These are phyloP conservation scores for Gloeophyllum trabeum DNA, from an alignment of 768 basidiomycete species.

Conservation along the genomic window DNA sequence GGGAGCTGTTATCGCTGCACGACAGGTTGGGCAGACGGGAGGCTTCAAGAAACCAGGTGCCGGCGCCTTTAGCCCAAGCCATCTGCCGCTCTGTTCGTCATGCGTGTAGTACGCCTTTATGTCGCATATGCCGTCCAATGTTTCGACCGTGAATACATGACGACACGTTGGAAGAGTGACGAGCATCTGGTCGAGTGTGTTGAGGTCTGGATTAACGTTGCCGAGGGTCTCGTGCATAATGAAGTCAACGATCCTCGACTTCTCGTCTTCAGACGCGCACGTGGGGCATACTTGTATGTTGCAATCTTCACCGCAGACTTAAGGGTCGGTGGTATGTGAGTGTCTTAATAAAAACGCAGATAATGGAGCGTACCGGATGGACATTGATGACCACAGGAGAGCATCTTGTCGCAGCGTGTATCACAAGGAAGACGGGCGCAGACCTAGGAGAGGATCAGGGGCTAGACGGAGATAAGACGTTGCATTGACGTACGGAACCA, in stretches of 20 bases:
- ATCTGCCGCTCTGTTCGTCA: constrained; percentile 22
- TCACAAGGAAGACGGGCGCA: constrained; percentile 61
- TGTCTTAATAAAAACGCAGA: constrained; percentile 1
- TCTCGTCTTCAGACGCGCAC: constrained; percentile 30
- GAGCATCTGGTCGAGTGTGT: constrained; percentile 33
- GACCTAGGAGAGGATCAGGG: constrained; percentile 24
- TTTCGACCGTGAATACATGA: constrained; percentile 63
- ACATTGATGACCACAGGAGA: constrained; percentile 54
- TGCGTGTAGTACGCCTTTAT: constrained; percentile 39
- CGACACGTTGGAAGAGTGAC: constrained; percentile 52
- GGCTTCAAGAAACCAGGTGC: constrained; percentile 25
- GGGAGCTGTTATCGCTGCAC: constrained; percentile 39
- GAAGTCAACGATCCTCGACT: constrained; percentile 43
- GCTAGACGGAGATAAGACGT: not conserved
- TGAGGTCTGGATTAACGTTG: constrained; percentile 31
- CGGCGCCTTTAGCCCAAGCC: constrained; percentile 33
- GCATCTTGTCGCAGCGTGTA: constrained; percentile 29
- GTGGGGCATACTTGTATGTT: constrained; percentile 36
- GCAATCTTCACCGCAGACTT: constrained; percentile 65
- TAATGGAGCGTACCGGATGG: constrained; percentile 38
- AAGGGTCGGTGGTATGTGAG: not conserved
- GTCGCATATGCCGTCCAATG: constrained; percentile 48
- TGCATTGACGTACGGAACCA: constrained; percentile 41
- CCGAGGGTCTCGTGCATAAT: constrained; percentile 37
- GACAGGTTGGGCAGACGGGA: constrained; percentile 55